A percentile compares a stretch with the other conserved stretches of the same genome.
Evolutionary conservation across 2,329 filamentous ascomycete species (phyloP).

Genomic region (Byssothecium circinans): DNA sequence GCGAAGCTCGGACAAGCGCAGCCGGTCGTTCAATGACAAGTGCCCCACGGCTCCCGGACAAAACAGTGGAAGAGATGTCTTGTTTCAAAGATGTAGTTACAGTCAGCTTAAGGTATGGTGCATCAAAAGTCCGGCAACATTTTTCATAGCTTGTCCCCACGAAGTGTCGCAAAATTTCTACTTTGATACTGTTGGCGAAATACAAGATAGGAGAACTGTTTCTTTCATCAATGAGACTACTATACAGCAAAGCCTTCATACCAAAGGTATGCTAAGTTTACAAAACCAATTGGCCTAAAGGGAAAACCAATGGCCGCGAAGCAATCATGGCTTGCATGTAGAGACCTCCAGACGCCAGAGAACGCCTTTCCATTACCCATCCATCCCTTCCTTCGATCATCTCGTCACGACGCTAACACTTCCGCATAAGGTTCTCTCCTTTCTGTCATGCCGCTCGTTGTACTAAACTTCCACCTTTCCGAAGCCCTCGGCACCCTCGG

Average conservation of each 20-base stretch:
- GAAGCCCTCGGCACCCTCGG: slow-evolving; percentile 38
- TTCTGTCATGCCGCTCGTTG: background rate
- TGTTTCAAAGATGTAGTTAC: no score
- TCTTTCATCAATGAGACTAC: slow-evolving; percentile 3
- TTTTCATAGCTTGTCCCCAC: no score
- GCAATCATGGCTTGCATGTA: background rate
- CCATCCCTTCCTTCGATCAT: background rate
- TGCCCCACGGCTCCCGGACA: no score
- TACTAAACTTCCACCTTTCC: slow-evolving; percentile 38
- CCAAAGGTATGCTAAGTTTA: background rate
- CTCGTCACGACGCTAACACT: background rate
- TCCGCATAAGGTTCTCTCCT: background rate
- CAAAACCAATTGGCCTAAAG: background rate
- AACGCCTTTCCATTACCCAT: background rate
- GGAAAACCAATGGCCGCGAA: slow-evolving; percentile 1
- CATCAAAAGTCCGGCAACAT: no score
- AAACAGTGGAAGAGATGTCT: no score
- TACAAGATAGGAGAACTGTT: background rate
- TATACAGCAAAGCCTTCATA: slow-evolving; percentile 7
- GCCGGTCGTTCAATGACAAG: background rate
- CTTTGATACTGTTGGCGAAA: no score
- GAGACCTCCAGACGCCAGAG: background rate
- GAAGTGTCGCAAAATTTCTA: no score
- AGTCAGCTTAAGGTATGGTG: no score
- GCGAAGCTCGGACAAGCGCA: background rate